These are phyloP conservation scores for Trichocladium antarcticum DNA, from an alignment of 495 filamentous ascomycete genomes.

Conservation along the genomic window DNA sequence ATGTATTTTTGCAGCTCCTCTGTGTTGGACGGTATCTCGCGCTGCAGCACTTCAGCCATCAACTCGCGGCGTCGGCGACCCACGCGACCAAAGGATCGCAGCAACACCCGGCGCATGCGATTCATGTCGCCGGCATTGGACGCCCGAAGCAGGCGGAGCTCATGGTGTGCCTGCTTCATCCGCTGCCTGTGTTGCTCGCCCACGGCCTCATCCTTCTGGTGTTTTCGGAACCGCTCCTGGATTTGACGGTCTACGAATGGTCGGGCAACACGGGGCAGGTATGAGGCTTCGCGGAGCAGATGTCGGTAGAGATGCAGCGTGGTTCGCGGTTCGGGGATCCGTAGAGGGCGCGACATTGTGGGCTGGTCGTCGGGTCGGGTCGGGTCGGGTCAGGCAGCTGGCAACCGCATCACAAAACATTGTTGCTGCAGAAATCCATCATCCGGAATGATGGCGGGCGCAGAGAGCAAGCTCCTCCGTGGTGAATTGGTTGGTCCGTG, in stretches of 20 bases:
- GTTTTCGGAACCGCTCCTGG: conserved; percentile 43
- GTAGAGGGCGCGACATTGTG: conserved; percentile 22
- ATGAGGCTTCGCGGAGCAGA: conserved; percentile 72
- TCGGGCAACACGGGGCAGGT: conserved; percentile 62
- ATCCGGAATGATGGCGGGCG: too few relatives aligned
- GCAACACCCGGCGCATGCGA: conserved; percentile 53
- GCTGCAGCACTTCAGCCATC: conserved; percentile 37
- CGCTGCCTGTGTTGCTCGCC: conserved; percentile 1
- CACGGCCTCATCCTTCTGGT: conserved; percentile 6
- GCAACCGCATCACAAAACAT: background rate
- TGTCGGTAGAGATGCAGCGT: conserved; percentile 59
- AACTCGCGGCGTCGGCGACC: conserved; percentile 59
- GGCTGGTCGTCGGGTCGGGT: background rate
- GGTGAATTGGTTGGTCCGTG: background rate
- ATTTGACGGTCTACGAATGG: conserved; percentile 48
- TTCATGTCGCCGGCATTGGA: conserved; percentile 46
- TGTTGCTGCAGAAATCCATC: background rate
- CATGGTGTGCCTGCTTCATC: conserved; percentile 25
- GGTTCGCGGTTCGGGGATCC: conserved; percentile 25
- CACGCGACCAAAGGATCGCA: conserved; percentile 59
- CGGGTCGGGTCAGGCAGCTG: too few relatives aligned
- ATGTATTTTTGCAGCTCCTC: conserved; percentile 24
- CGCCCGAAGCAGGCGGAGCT: conserved; percentile 33
- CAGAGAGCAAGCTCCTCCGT: background rate
- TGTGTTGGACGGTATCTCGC: conserved; percentile 27